These are phyloP conservation scores for Phytophthora vignae DNA, from an alignment of 352 stramenopile species.

Conservation along the genomic window DNA sequence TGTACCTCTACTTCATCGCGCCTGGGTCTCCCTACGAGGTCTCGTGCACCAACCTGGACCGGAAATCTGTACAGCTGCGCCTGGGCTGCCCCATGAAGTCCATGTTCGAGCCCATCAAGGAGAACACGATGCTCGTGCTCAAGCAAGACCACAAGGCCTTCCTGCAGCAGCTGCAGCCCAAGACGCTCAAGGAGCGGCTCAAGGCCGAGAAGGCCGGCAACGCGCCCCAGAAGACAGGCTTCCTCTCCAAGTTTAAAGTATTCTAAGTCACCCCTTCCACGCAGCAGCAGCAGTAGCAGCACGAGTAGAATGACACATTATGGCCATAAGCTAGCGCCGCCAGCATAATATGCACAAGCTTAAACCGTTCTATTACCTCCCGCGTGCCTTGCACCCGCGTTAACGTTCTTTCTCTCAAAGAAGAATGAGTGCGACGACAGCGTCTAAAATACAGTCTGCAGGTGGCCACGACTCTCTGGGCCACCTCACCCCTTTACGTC, in stretches of 20 bases:
- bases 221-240: slow-evolving; percentile 55
- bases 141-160: slow-evolving; percentile 89
- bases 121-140: slow-evolving; percentile 87
- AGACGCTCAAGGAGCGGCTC: slow-evolving; percentile 79
- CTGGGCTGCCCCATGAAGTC: slow-evolving; percentile 79
- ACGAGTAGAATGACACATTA: not conserved
- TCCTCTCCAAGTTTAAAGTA: slow-evolving; percentile 81
- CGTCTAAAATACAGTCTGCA: slow-evolving; percentile 36
- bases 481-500: not conserved
- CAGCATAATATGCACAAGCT: slow-evolving; percentile 27
- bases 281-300: too few species aligned
- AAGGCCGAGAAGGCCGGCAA: slow-evolving; percentile 64
- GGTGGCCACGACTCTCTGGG: not conserved
- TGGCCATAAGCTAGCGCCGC: slow-evolving; percentile 12
- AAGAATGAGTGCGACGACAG: not conserved
- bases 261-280: slow-evolving; percentile 40
- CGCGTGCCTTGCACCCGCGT: not conserved
- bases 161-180: slow-evolving; percentile 69
- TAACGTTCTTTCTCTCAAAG: not conserved
- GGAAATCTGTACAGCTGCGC: slow-evolving; percentile 84
- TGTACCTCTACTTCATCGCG: slow-evolving; percentile 88
- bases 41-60: slow-evolving; percentile 84
- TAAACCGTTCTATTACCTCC: slow-evolving; percentile 30
- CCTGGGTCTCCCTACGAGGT: slow-evolving; percentile 79
- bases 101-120: slow-evolving; percentile 89